Base-by-base conservation (phyloP, 345 rosid species). In the Cardamine resedifolia region DNA sequence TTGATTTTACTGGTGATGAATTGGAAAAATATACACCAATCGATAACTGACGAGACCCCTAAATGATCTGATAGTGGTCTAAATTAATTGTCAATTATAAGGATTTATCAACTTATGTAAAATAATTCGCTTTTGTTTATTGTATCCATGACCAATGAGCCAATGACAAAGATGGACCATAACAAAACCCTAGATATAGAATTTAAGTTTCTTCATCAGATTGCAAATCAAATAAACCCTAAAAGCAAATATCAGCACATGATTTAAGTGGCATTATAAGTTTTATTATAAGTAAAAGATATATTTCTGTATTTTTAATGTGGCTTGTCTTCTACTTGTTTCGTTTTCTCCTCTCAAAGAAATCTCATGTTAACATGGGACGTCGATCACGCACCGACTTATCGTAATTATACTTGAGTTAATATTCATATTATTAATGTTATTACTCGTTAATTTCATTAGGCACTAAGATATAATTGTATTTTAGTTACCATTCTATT, bases 281-380 rank as follows among this genome's bases (percentile, higher is more conserved):
- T 43, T 52, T 75, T 31, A 2, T 28, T 11, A 11, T 36, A 14
- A 57, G 14, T 43, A 1, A 19, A 39, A 68, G 16, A 38, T 16
- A 31, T 28, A 20, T 31, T 23, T 75, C 10, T 51, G 31, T 60
- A 11, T 4, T 11, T 74, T 26, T n/a, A 45, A 27, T 23, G 15
- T 70, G 65, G 53, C 66, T 63, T 76, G 79, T 70, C 79, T 56
- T 76, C 71, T 64, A 70, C 71, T 64, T 70, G 75, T 76, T 76
- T 70, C 66, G 55, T 51, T 26, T 47, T 70, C 71, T 56, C 79
- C 76, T 58, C 71, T 56, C 79, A 70, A 70, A 70, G 71, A 76
- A 64, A 76, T 76, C 76, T 76, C 27, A n/a, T 27, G 71, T 47
- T 47, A 70, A 76, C 79, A 70, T 76, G 79, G 79, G 60, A 61